Conservation (phyloP, 768 basidiomycete species). For the Boletus subparvulus region DNA sequence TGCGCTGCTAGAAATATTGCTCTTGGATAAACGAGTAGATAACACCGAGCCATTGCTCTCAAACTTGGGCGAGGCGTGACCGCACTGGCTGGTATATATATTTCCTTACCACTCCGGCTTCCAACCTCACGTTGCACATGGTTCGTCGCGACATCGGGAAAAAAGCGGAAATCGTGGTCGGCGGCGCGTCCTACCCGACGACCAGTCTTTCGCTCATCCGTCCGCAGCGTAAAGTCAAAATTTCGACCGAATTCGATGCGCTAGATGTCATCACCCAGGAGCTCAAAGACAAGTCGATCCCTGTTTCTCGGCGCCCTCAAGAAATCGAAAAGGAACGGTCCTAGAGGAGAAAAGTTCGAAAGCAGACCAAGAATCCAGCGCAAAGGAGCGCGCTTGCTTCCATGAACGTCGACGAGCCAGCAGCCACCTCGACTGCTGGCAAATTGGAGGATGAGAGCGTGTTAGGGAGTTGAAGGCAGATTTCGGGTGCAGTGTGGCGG, state of each 20-base stretch:
- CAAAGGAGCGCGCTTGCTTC: constrained; percentile 19
- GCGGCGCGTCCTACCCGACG: constrained; percentile 3
- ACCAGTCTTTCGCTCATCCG: neutral
- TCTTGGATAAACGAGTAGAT: no score
- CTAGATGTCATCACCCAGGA: constrained; percentile 80
- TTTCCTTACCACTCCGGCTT: constrained; percentile 42
- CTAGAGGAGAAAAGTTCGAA: constrained; percentile 81
- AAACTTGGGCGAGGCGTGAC: no score
- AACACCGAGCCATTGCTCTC: no score
- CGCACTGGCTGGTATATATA: no score
- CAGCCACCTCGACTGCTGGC: constrained; percentile 19
- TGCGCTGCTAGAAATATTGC: no score
- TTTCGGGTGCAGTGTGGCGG: constrained; percentile 71
- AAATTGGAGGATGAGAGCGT: constrained; percentile 62
- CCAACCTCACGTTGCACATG: constrained; percentile 89
- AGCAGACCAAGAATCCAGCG: constrained; percentile 55
- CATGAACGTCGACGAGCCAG: constrained; percentile 51
- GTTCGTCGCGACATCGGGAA: constrained; percentile 86
- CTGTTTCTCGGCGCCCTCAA: constrained; percentile 69
- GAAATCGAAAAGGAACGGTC: constrained; percentile 80
- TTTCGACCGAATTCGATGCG: constrained; percentile 83
- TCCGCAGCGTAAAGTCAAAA: constrained; percentile 83
- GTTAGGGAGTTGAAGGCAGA: constrained; percentile 62
- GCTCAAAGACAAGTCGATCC: constrained; percentile 66
- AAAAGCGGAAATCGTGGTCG: constrained; percentile 96